Conservation (phyloP, 2,329 filamentous ascomycete genomes). For the Lachnellula suecica region DNA sequence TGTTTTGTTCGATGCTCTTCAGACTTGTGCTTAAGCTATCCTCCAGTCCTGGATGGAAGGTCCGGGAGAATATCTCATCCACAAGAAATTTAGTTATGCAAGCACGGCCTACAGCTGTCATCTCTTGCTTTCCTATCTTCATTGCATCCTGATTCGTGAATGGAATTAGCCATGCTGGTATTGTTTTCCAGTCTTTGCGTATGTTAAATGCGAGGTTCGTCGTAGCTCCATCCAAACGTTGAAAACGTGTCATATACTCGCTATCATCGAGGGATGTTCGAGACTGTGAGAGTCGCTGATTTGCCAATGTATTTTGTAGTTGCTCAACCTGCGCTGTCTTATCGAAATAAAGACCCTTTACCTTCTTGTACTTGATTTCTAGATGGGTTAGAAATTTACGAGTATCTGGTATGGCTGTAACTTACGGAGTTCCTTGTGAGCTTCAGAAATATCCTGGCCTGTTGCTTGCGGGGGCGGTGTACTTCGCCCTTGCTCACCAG, state of each 20-base stretch:
- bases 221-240: slow-evolving; percentile 87
- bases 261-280: slow-evolving; percentile 93
- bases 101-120: slow-evolving; percentile 91
- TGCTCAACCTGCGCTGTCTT: slow-evolving; percentile 87
- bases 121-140: slow-evolving; percentile 88
- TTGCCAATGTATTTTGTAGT: slow-evolving; percentile 94
- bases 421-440: slow-evolving; percentile 43
- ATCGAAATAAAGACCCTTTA: slow-evolving; percentile 97
- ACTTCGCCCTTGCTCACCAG: slow-evolving; percentile 42
- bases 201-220: slow-evolving; percentile 96
- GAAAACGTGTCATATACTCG: slow-evolving; percentile 88
- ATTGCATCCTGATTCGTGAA: slow-evolving; percentile 85
- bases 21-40: slow-evolving; percentile 71
- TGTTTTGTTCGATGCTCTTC: slow-evolving; percentile 84
- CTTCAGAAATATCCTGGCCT: slow-evolving; percentile 33
- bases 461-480: slow-evolving; percentile 41
- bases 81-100: slow-evolving; percentile 88
- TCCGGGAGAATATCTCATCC: slow-evolving; percentile 86
- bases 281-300: slow-evolving; percentile 91
- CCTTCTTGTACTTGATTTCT: slow-evolving; percentile 97
- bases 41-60: slow-evolving; percentile 89
- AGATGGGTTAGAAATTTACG: no score
- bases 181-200: slow-evolving; percentile 84
- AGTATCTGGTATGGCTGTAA: no score
- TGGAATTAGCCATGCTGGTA: slow-evolving; percentile 77